phyloP scores from a whole-genome alignment of 192 early-diverging fungal species.

The Backusella tarrabulga region DNA sequence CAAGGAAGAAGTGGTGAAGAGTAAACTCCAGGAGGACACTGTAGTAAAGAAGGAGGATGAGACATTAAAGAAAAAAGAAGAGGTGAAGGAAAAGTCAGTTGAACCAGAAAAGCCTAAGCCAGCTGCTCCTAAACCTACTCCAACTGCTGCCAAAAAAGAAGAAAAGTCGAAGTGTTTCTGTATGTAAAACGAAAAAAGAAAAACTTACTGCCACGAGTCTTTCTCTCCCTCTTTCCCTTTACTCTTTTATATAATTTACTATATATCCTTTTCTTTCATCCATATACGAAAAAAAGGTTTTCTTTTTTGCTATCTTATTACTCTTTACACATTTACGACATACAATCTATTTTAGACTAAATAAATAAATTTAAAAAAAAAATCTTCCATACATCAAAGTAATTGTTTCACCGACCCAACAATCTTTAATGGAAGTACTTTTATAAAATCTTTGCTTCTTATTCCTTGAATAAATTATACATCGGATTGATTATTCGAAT shows the following conservation, averaged over 20 bases:
- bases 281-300: background rate
- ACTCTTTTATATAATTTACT: background rate
- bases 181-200: background rate
- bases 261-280: background rate
- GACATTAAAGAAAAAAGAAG: background rate
- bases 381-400: background rate
- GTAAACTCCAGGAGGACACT: background rate
- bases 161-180: conserved; percentile 1
- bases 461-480: background rate
- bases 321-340: background rate
- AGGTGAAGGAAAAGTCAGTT: background rate
- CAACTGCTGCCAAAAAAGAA: background rate
- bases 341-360: background rate
- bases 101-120: background rate
- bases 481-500: no score
- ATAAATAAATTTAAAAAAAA: background rate
- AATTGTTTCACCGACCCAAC: background rate
- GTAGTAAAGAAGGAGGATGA: background rate
- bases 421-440: background rate
- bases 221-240: background rate
- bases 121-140: background rate
- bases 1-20: background rate
- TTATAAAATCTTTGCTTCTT: background rate
- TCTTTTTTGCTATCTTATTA: background rate
- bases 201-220: background rate